Percentiles rank a stretch among this genome's conserved stretches.
Conservation (phyloP, 164 flowering plant species). For the Vitis vinifera region ASM3070453v1 NC_081809.1:7471001-7471500, state of each 20-base stretch:
- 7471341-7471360: neutral
- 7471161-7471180: conserved; percentile 87
- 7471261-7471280: conserved; percentile 30
- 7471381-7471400: conserved; percentile 7
- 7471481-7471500: neutral
- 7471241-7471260: conserved; percentile 36
- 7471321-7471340: conserved; percentile 37
- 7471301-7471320: conserved; percentile 31
- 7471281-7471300: conserved; percentile 32
- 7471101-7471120: neutral
- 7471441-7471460: no score
- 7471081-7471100: neutral
- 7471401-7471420: neutral
- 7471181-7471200: conserved; percentile 84
- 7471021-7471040: conserved; percentile 1
- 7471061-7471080: neutral
- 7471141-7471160: conserved; percentile 90
- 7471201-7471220: conserved; percentile 79
- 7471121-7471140: conserved; percentile 92
- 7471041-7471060: neutral
- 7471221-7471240: conserved; percentile 73
- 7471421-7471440: neutral
- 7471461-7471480: neutral
- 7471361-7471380: neutral
- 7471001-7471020: neutral